phyloP scores from a whole-genome alignment of 192 early-diverging fungal genomes.

The Diversispora eburnea region DNA sequence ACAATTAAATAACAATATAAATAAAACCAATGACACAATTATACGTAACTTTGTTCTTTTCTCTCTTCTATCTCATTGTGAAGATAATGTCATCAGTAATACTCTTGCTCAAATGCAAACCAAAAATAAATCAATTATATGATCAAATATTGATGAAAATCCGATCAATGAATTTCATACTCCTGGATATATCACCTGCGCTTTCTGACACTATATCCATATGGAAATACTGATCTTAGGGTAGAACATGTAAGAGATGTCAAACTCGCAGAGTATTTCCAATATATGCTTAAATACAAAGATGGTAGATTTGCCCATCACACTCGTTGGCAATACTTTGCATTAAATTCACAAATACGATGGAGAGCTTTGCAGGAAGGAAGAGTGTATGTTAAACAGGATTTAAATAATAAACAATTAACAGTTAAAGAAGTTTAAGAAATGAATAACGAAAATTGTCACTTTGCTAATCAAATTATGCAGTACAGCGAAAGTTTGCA shows the following conservation, averaged over 20 bases:
- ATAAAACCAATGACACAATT: neutral
- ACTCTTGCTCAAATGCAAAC: neutral
- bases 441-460: neutral
- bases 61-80: neutral
- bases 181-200: neutral
- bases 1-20: neutral
- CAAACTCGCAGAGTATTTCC: neutral
- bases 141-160: neutral
- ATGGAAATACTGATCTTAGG: neutral
- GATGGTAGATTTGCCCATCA: constrained; percentile 4
- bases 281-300: constrained; percentile 16
- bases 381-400: neutral
- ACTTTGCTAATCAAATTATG: neutral
- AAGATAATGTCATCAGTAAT: neutral
- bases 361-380: constrained; percentile 3
- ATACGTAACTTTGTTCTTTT: neutral
- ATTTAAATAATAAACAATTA: neutral
- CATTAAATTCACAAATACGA: constrained; percentile 16
- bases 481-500: neutral
- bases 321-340: neutral
- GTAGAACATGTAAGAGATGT: constrained; percentile 7
- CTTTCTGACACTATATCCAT: neutral
- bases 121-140: neutral
- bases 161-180: constrained; percentile 5
- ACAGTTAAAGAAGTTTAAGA: constrained; percentile 2